Percentiles rank a stretch among this genome's conserved stretches.
phyloP scores from a whole-genome alignment of 768 basidiomycete species.

The Boletus coccyginus region DNA sequence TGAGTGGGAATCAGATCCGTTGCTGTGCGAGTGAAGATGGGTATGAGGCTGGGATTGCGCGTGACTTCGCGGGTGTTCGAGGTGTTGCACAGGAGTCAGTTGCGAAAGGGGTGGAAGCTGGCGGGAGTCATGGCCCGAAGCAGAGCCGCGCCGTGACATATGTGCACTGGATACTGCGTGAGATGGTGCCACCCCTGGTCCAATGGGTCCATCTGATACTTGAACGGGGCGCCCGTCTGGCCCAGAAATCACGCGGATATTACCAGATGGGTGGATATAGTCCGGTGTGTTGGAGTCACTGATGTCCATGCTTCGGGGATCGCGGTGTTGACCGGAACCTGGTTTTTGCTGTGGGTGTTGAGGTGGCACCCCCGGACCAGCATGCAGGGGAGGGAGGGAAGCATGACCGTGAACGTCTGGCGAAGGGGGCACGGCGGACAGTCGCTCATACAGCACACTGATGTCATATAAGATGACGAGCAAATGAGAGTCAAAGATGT shows the following conservation, averaged over 20 bases:
- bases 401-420: constrained; percentile 46
- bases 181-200: constrained; percentile 37
- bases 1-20: constrained; percentile 43
- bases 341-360: constrained; percentile 29
- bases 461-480: constrained; percentile 27
- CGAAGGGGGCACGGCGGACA: constrained; percentile 58
- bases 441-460: constrained; percentile 77
- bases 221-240: constrained; percentile 51
- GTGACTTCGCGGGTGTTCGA: constrained; percentile 34
- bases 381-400: constrained; percentile 31
- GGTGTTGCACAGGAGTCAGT: constrained; percentile 43
- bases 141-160: constrained; percentile 43
- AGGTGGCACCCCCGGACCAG: constrained; percentile 36
- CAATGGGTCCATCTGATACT: constrained; percentile 48
- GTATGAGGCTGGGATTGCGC: constrained; percentile 37
- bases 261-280: constrained; percentile 48
- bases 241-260: constrained; percentile 43
- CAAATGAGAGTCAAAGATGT: constrained; percentile 17
- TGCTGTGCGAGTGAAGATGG: constrained; percentile 40
- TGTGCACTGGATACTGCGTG: constrained; percentile 38
- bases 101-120: constrained; percentile 50
- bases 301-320: constrained; percentile 41
- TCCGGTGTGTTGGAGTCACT: constrained; percentile 51
- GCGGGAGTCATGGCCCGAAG: constrained; percentile 43
- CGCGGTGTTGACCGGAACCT: constrained; percentile 27